Base-by-base conservation (phyloP, 805 yeast genomes). In the Torulaspora indica region DNA sequence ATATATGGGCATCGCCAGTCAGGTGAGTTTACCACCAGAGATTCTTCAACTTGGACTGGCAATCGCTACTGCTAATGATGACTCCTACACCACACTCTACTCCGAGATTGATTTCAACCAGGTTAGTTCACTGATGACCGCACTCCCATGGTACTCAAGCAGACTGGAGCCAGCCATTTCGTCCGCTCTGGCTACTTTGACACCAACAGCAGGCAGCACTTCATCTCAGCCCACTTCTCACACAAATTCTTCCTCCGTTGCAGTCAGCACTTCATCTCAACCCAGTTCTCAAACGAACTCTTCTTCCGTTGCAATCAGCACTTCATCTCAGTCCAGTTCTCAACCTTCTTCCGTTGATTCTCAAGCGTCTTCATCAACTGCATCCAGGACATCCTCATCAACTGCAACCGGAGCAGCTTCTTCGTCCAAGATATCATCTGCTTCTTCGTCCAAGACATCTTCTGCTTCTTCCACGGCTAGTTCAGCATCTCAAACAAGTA, bases 141-240 rank as follows among this genome's bases (percentile, higher is more conserved):
- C 57, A 23, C 47, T 67, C 32, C 69, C 71, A 54, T 67, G 70
- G 70, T 67, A 60, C 51, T 48, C 61, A 18, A 43, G 59, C 23
- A 60, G 66, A 52, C 40, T 63, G 32, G 47, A 45, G 14, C 52
- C 61, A 31, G 52, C 41, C 23, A 46, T 56, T 24, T 37, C 49
- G 7, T 43, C 55, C 35, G 55, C 51, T 43, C 29, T 52, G 32
- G 41, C 41, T 10, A 29, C 40, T n/a, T 8, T 36, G 23, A 17
- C 36, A 7, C n/a, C 37, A 10, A 37, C 22, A 9, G 31, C 40
- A 5, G 30, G 45, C 15, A 49, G 46, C 46, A 8, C 49, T n/a
- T 27, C 40, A 9, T 25, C 28, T 25, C n/a, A 8, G 10, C 7
- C 28, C 28, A 12, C 28, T 25, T 9, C 28, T 8, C 22, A 20